phyloP scores from a whole-genome alignment of 257 asterid genomes.

The Marsdenia floribunda region DNA sequence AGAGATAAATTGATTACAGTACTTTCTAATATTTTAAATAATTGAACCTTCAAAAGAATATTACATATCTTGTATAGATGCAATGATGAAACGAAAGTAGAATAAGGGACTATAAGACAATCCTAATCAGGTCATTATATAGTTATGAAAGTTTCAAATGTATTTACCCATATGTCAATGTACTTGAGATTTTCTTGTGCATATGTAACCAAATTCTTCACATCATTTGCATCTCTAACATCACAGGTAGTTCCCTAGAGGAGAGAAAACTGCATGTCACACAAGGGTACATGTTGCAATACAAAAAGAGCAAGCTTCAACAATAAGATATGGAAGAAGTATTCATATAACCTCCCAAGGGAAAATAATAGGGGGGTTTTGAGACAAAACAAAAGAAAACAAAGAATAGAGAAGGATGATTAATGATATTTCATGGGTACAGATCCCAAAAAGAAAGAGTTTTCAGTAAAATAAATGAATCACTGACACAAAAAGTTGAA shows the following conservation, averaged over 20 bases:
- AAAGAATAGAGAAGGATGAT: neutral
- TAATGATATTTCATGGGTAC: neutral
- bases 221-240: constrained; percentile 65
- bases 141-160: constrained; percentile 14
- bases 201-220: constrained; percentile 72
- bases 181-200: constrained; percentile 61
- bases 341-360: neutral
- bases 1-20: neutral
- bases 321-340: neutral
- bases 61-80: neutral
- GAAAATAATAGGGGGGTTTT: neutral
- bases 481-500: constrained; percentile 12
- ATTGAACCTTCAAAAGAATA: neutral
- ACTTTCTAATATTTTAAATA: neutral
- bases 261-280: constrained; percentile 10
- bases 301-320: neutral
- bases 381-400: neutral
- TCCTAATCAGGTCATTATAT: neutral
- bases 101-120: neutral
- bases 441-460: neutral
- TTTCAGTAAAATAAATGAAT: neutral
- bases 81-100: neutral
- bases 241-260: constrained; percentile 91
- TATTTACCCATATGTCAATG: constrained; percentile 85
- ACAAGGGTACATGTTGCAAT: neutral